These are phyloP conservation scores for Yamadazyma conglobata DNA, from an alignment of 1,139 yeast species.

Conservation along the genomic window DNA sequence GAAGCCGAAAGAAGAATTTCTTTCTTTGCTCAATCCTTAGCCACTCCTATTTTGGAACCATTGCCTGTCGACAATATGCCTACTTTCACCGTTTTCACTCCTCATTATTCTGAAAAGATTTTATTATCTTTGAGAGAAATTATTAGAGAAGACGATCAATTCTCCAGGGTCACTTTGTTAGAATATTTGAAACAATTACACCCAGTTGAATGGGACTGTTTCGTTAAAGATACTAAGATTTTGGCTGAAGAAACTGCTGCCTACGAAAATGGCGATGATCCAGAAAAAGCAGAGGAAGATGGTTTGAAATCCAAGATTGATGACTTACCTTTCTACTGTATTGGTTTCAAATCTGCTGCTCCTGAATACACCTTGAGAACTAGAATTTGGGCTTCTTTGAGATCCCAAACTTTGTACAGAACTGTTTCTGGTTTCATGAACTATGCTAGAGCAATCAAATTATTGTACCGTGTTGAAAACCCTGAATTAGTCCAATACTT, in stretches of 20 bases:
- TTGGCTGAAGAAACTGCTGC: constrained; percentile 97
- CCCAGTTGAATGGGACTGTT: constrained; percentile 99
- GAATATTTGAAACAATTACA: constrained; percentile 97
- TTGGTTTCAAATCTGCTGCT: constrained; percentile 99
- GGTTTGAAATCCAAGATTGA: constrained; percentile 88
- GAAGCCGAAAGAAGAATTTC: constrained; percentile 99
- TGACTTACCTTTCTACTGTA: constrained; percentile 96
- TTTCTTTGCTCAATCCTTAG: constrained; percentile 96
- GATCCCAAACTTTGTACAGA: constrained; percentile 97
- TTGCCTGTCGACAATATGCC: constrained; percentile 99
- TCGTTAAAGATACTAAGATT: constrained; percentile 96
- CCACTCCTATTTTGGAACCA: constrained; percentile 98
- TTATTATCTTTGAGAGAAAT: constrained; percentile 91
- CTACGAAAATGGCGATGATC: constrained; percentile 66
- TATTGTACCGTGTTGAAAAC: constrained; percentile 96
- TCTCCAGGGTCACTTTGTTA: constrained; percentile 91
- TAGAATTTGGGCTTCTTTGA: constrained; percentile 97
- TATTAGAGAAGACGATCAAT: constrained; percentile 98
- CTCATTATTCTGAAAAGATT: constrained; percentile 97
- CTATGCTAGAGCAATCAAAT: constrained; percentile 95
- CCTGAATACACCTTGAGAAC: constrained; percentile 98
- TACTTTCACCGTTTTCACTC: constrained; percentile 94
- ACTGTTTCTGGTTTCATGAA: constrained; percentile 99
- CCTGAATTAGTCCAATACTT: constrained; percentile 98
- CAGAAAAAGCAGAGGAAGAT: constrained; percentile 60